Evolutionary conservation across 2,329 filamentous ascomycete genomes (phyloP).

Genomic region (Clonostachys rhizophaga): DNA sequence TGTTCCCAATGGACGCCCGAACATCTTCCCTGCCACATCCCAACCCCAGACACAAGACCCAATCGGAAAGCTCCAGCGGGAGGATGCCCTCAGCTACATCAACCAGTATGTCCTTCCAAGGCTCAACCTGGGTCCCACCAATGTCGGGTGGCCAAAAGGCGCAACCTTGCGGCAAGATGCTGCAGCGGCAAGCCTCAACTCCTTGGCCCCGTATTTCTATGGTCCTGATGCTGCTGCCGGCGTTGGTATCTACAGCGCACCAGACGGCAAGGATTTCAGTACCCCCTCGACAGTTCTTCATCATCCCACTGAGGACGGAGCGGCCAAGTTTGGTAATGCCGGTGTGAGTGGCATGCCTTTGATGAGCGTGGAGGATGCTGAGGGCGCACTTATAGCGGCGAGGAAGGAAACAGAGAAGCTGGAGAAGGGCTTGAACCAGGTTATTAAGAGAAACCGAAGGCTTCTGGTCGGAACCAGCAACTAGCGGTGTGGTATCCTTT

Average conservation of each 20-base stretch:
- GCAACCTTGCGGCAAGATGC: constrained; percentile 33
- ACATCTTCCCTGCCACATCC: constrained; percentile 50
- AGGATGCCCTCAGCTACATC: constrained; percentile 64
- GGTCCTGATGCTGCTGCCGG: constrained; percentile 37
- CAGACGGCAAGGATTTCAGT: constrained; percentile 18
- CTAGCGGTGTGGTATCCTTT: constrained; percentile 2
- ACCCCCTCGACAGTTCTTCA: background rate
- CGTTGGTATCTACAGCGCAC: constrained; percentile 35
- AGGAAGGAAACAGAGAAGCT: constrained; percentile 57
- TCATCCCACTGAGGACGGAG: background rate
- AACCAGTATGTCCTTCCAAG: constrained; percentile 64
- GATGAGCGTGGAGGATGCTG: constrained; percentile 60
- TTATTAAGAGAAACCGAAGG: constrained; percentile 56
- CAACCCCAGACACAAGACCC: constrained; percentile 49
- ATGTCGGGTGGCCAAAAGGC: constrained; percentile 32
- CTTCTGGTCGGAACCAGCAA: constrained; percentile 35
- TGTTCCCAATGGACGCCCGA: constrained; percentile 58
- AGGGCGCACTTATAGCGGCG: constrained; percentile 45
- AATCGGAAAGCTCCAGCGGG: constrained; percentile 60
- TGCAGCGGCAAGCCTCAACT: constrained; percentile 45
- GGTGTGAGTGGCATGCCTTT: constrained; percentile 40
- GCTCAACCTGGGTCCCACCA: constrained; percentile 46
- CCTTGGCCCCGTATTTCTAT: constrained; percentile 53
- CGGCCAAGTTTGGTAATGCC: constrained; percentile 4
- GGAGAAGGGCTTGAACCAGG: constrained; percentile 55